Percentiles rank a stretch among this genome's conserved stretches.
phyloP scores from a whole-genome alignment of 495 filamentous ascomycete genomes.

The Hapsidospora chrysogenum region DNA sequence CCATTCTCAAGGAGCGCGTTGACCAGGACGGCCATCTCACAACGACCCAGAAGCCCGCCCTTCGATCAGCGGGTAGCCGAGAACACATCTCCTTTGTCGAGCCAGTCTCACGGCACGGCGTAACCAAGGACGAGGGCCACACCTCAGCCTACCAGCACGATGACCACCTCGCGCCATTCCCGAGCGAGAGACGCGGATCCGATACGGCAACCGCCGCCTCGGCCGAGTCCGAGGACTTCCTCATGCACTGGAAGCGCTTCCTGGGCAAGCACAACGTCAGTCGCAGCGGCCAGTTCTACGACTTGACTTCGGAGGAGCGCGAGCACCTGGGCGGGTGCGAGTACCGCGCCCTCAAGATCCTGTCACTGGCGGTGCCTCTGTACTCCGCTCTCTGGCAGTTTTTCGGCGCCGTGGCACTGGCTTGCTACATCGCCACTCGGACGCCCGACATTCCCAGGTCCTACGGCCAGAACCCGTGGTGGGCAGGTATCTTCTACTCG shows the following conservation, averaged over 20 bases:
- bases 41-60: neutral
- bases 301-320: slow-evolving; percentile 48
- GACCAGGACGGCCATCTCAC: too few species aligned
- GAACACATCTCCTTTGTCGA: slow-evolving; percentile 12
- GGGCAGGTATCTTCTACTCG: slow-evolving; percentile 53
- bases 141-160: neutral
- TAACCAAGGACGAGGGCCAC: too few species aligned
- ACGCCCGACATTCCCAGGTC: slow-evolving; percentile 34
- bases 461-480: slow-evolving; percentile 52
- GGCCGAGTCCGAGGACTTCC: neutral
- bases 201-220: too few species aligned
- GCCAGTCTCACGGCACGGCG: neutral
- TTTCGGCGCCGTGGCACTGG: slow-evolving; percentile 54
- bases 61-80: neutral
- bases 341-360: slow-evolving; percentile 58
- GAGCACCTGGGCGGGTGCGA: slow-evolving; percentile 64
- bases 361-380: slow-evolving; percentile 51
- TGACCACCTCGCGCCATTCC: neutral
- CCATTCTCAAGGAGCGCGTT: neutral
- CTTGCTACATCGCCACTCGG: slow-evolving; percentile 50
- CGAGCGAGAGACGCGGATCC: neutral
- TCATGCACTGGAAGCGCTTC: slow-evolving; percentile 8
- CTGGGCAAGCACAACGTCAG: slow-evolving; percentile 26
- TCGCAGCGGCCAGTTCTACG: slow-evolving; percentile 60
- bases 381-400: slow-evolving; percentile 63